These are phyloP conservation scores for Pichia exigua DNA, from an alignment of 805 yeast genomes.

Conservation along the genomic window DNA sequence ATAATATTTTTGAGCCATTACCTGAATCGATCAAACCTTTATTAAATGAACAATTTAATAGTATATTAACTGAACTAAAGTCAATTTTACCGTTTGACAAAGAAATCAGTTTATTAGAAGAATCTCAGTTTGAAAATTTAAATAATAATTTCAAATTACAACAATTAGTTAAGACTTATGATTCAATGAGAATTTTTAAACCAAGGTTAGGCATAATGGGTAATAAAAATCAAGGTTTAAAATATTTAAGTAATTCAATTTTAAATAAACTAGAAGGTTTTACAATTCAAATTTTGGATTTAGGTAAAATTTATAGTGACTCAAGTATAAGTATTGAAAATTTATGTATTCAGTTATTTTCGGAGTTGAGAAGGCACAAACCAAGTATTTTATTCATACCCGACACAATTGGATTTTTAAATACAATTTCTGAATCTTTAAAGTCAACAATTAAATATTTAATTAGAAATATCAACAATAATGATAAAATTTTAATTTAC, in stretches of 20 bases:
- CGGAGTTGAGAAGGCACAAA: constrained; percentile 82
- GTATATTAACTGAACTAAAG: constrained; percentile 41
- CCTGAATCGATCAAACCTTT: constrained; percentile 68
- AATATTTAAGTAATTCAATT: constrained; percentile 74
- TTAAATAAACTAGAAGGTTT: constrained; percentile 80
- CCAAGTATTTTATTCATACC: constrained; percentile 85
- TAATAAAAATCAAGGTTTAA: constrained; percentile 75
- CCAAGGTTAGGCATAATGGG: constrained; percentile 80
- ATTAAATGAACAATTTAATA: constrained; percentile 41
- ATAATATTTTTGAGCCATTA: constrained; percentile 61
- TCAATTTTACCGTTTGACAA: constrained; percentile 54
- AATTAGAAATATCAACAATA: constrained; percentile 57
- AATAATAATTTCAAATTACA: constrained; percentile 57
- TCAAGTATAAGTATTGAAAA: constrained; percentile 77
- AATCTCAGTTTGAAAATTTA: constrained; percentile 56
- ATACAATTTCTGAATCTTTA: constrained; percentile 60
- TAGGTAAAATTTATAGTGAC: constrained; percentile 71
- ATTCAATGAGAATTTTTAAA: constrained; percentile 55
- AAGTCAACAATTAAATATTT: constrained; percentile 65
- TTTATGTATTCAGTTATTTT: constrained; percentile 69
- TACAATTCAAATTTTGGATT: constrained; percentile 78
- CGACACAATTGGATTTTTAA: constrained; percentile 68
- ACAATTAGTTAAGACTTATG: constrained; percentile 40
- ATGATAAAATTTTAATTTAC: constrained; percentile 65
- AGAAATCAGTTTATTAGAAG: constrained; percentile 54